A percentile compares a stretch with the other conserved stretches of the same genome.
phyloP scores from a whole-genome alignment of 2,329 filamentous ascomycete species.

The Cladosporium sp. region DNA sequence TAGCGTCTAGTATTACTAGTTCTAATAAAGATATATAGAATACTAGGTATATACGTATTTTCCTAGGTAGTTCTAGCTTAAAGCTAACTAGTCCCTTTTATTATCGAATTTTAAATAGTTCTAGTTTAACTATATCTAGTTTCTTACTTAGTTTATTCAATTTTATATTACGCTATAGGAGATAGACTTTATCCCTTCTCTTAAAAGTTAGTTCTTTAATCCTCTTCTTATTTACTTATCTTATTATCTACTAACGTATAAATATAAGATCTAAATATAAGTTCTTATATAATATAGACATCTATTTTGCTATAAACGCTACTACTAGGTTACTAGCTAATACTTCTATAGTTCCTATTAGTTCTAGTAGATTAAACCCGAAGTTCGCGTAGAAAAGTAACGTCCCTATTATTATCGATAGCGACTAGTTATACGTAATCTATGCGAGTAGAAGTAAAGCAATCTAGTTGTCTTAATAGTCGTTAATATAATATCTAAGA shows the following conservation, averaged over 20 bases:
- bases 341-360: background rate
- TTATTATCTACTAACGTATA: too few species aligned
- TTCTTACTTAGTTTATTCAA: conserved; percentile 15
- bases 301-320: conserved; percentile 1
- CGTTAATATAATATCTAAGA: background rate
- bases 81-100: conserved; percentile 4
- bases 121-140: conserved; percentile 15
- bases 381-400: conserved; percentile 1
- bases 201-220: too few species aligned
- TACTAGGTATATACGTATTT: too few species aligned
- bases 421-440: background rate
- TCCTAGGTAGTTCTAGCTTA: too few species aligned
- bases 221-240: too few species aligned
- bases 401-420: background rate
- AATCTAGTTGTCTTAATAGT: background rate
- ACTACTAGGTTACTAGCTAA: background rate
- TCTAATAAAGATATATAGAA: too few species aligned
- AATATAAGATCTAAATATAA: conserved; percentile 6
- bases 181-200: too few species aligned
- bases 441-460: background rate
- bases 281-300: conserved; percentile 12
- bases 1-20: too few species aligned
- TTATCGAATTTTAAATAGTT: conserved; percentile 14
- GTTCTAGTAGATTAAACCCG: background rate
- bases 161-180: too few species aligned